Evolutionary conservation across 73 alveolate species (phyloP).

Genomic region (Durusdinium trenchii): DNA sequence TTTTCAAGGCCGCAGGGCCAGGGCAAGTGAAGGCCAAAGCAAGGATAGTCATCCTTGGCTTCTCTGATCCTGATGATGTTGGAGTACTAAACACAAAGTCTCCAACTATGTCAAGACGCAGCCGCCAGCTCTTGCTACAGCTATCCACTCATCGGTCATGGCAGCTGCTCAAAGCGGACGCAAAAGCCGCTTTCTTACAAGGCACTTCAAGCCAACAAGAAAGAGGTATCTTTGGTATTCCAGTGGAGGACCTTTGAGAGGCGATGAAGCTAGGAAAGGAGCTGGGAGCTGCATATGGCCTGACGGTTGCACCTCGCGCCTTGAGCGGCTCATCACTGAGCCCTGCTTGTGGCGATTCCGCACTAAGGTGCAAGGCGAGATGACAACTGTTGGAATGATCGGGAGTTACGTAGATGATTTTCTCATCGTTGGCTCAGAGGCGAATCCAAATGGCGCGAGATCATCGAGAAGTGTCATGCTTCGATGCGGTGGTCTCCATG

Average conservation of each 20-base stretch:
- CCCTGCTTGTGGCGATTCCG: no score
- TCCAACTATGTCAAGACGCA: background rate
- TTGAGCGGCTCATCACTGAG: no score
- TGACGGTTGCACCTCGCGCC: no score
- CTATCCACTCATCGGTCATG: background rate
- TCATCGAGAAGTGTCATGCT: no score
- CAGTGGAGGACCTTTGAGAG: background rate
- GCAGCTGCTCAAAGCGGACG: background rate
- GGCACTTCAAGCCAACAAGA: background rate
- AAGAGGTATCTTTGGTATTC: background rate
- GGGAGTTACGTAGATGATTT: no score
- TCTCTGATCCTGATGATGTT: background rate
- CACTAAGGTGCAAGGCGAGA: no score
- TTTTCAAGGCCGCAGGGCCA: background rate
- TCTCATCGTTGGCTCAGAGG: no score
- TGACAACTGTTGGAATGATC: no score
- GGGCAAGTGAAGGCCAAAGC: background rate
- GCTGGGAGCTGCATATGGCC: background rate
- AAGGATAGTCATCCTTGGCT: background rate
- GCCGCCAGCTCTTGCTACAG: background rate
- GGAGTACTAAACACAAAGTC: background rate
- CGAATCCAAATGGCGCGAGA: no score
- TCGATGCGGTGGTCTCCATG: no score
- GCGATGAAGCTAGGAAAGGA: background rate
- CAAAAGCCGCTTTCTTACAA: background rate